These are phyloP conservation scores for Geotrichum klebahnii DNA, from an alignment of 1,139 yeast species.

Conservation along the genomic window DNA sequence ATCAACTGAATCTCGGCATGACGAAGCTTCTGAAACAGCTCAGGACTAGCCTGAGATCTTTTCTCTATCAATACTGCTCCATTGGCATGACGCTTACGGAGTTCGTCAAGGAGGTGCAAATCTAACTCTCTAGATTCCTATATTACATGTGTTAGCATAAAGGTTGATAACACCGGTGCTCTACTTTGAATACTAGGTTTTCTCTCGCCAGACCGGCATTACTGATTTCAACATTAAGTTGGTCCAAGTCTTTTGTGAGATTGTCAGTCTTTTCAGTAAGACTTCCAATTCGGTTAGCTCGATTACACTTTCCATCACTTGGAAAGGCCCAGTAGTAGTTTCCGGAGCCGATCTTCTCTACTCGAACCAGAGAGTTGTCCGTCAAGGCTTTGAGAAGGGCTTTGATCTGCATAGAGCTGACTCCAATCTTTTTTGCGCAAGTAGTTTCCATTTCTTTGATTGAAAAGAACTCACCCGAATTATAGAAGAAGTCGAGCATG, in stretches of 20 bases:
- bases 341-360: constrained; percentile 53
- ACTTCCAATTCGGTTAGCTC: constrained; percentile 19
- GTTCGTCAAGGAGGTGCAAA: neutral
- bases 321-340: constrained; percentile 54
- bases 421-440: constrained; percentile 47
- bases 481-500: constrained; percentile 45
- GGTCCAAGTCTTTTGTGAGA: constrained; percentile 17
- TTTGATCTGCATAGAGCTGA: constrained; percentile 50
- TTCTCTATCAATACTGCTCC: constrained; percentile 28
- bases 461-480: constrained; percentile 44
- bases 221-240: constrained; percentile 11
- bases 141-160: neutral
- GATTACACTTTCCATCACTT: constrained; percentile 37
- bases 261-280: constrained; percentile 24
- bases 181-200: constrained; percentile 7
- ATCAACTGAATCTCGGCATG: constrained; percentile 11
- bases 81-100: constrained; percentile 19
- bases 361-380: constrained; percentile 47
- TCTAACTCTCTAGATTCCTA: constrained; percentile 13
- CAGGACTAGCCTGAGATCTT: constrained; percentile 32
- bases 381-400: constrained; percentile 46
- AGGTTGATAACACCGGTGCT: neutral
- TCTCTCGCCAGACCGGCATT: constrained; percentile 19
- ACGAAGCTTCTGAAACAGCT: constrained; percentile 19
- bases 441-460: constrained; percentile 51